Base-by-base conservation (phyloP, 2,329 filamentous ascomycete genomes). In the Pseudogymnoascus verrucosus region DNA sequence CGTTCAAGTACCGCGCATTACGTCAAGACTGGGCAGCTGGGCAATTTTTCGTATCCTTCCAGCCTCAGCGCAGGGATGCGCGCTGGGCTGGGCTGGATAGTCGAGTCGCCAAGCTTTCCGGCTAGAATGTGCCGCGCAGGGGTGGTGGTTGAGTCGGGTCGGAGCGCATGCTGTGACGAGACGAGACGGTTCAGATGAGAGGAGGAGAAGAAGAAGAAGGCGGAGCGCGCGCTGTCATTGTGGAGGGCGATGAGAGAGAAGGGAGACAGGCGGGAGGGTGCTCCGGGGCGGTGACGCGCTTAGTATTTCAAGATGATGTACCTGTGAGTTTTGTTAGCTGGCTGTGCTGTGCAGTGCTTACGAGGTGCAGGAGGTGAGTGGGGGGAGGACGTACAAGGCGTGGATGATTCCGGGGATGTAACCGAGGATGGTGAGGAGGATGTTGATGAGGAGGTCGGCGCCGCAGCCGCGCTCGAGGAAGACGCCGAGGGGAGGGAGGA, bases 281-380 rank as follows among this genome's bases (percentile, higher is more conserved):
- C 47, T 57, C 26, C n/a, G 19, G 34, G 31, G 19, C 4, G 57
- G 59, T 14, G 34, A 60, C 39, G 61, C 47, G 66, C 62, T 77
- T 91, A 96, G 76, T 92, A 93, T 79, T 93, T 95, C 72, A 95
- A 82, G 71, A 96, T 95, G 74, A 96, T 93, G 84, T 95, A 87
- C 68, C 85, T 87, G 72, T 37, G 36, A 11, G 14, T 28, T 62
- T 31, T 63, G 65, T 69, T 64, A 71, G 68, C 59, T 26, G 21
- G 40, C 59, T 23, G 64, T 23, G n/a, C 60, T 62, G 36, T 31
- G 28, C 28, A 10, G 28, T 21, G 54, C 42, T 36, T 31, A 28
- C 59, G 59, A 28, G 39, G n/a, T 19, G 21, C 47, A 6, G 36
- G 4, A 37, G 2, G 5, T 37, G 37, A 39, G 16, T 3, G 37